Evolutionary conservation across 1,284 basidiomycete genomes (phyloP).

Genomic region (Coriolopsis trogii): DNA sequence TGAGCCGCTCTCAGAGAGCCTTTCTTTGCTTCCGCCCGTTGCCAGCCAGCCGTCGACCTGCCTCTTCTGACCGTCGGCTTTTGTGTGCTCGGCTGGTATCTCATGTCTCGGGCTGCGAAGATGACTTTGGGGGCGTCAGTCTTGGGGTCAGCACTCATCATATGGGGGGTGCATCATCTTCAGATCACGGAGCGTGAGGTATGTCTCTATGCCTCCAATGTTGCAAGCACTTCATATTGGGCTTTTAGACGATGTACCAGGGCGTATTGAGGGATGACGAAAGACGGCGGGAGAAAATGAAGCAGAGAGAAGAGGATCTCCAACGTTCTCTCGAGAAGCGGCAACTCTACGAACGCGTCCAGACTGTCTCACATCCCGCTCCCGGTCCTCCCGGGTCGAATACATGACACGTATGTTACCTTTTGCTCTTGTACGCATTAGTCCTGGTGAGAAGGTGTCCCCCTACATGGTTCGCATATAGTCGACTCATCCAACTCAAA

Average conservation of each 20-base stretch:
- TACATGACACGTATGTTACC: background rate
- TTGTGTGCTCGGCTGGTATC: too few relatives aligned
- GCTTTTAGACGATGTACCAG: constrained; percentile 93
- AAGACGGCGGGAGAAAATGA: constrained; percentile 73
- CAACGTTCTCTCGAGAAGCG: constrained; percentile 66
- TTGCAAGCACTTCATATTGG: too few relatives aligned
- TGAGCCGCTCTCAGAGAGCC: background rate
- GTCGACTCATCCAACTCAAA: too few relatives aligned
- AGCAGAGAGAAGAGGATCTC: constrained; percentile 67
- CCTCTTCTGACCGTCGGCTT: background rate
- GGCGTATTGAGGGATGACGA: constrained; percentile 90
- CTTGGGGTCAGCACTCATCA: constrained; percentile 66
- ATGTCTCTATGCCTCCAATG: too few relatives aligned
- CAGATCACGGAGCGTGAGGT: constrained; percentile 89
- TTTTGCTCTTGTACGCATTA: background rate
- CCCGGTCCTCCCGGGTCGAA: constrained; percentile 2
- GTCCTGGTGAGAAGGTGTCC: too few relatives aligned
- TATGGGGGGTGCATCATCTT: constrained; percentile 92
- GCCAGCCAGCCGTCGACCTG: too few relatives aligned
- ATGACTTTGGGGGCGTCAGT: constrained; percentile 75
- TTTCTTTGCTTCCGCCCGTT: background rate
- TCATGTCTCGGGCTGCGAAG: constrained; percentile 82
- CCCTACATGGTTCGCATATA: too few relatives aligned
- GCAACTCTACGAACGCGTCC: constrained; percentile 68
- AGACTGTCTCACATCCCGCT: constrained; percentile 44